Base-by-base conservation (phyloP, 768 basidiomycete genomes). In the Tylopilus cervinicoccineus region DNA sequence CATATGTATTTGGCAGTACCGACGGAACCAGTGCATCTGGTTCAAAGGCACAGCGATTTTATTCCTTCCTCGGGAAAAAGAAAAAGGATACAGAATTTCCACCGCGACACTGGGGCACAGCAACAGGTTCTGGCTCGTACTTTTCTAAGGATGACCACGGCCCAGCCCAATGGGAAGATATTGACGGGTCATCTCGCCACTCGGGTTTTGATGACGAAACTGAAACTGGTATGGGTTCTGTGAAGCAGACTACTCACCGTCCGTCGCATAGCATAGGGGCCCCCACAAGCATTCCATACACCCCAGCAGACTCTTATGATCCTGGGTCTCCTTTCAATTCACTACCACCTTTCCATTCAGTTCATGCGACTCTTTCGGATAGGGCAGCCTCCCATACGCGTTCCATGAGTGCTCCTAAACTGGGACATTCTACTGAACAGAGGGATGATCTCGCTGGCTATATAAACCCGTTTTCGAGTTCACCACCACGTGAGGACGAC, bases 31-130 rank as follows among this genome's bases (percentile, higher is more conserved):
- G 36, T 19, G 19, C 47, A 19, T 29, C 67, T 38, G 78, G 72
- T 48, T 70, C 77, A 22, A 66, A 67, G 23, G 11, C 60, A 42
- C 65, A 63, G 13, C 66, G 68, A 32, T 58, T 62, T 20, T 62
- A 67, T 41, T 57, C 62, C 19, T 54, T 69, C 17, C 55, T 65
- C 2, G 51, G 56, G 22, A 72, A 69, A 50, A 80, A 76, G 65
- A 80, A 79, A 62, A 78, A 76, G 51, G 56, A 67, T 33, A 26
- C 61, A 1, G 60, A 72, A 2, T 88, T 86, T 51, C 86, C 88
- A 27, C 87, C 87, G 5, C 57, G 68, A 23, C 72, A 79, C 17
- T 89, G 87, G 87, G 82, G 79, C 7, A 58, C 60, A 13, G 63
- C 60, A 28, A 73, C 72, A 48, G 67, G 74, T 45, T 64, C 68